These are phyloP conservation scores for Closterium sp. DNA, from an alignment of 139 green algal genomes.

Conservation along the genomic window DNA sequence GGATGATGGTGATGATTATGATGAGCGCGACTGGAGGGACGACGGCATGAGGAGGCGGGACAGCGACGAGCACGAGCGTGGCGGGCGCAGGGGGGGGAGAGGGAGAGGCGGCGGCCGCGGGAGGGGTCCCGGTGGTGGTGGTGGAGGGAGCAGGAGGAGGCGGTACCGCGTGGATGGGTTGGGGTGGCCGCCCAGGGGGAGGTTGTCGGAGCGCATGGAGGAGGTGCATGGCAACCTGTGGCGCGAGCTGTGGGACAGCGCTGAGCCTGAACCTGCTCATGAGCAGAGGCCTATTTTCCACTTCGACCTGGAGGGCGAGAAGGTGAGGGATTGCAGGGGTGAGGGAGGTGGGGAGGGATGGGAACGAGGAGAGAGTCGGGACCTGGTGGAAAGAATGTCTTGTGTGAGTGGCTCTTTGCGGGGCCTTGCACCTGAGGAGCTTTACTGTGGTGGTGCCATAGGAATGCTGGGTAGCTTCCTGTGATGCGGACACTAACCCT, in stretches of 20 bases:
- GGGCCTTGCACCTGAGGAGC: no score
- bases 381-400: neutral
- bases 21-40: neutral
- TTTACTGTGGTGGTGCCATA: no score
- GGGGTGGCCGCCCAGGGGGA: slow-evolving; percentile 30
- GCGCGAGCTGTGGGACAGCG: slow-evolving; percentile 67
- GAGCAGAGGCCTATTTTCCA: slow-evolving; percentile 46
- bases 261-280: neutral
- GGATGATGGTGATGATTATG: neutral
- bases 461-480: neutral
- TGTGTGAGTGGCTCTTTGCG: neutral
- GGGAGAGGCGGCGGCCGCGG: neutral
- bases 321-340: slow-evolving; percentile 22
- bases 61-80: neutral
- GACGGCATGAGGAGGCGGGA: neutral
- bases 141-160: neutral
- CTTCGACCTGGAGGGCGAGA: slow-evolving; percentile 36
- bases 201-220: slow-evolving; percentile 40
- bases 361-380: neutral
- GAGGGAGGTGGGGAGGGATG: neutral
- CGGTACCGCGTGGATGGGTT: neutral
- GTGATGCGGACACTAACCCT: neutral
- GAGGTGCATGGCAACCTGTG: slow-evolving; percentile 53
- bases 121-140: neutral
- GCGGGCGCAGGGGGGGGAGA: neutral